Evolutionary conservation across 139 green algal genomes (phyloP).

Genomic region (Micractinium conductrix): DNA sequence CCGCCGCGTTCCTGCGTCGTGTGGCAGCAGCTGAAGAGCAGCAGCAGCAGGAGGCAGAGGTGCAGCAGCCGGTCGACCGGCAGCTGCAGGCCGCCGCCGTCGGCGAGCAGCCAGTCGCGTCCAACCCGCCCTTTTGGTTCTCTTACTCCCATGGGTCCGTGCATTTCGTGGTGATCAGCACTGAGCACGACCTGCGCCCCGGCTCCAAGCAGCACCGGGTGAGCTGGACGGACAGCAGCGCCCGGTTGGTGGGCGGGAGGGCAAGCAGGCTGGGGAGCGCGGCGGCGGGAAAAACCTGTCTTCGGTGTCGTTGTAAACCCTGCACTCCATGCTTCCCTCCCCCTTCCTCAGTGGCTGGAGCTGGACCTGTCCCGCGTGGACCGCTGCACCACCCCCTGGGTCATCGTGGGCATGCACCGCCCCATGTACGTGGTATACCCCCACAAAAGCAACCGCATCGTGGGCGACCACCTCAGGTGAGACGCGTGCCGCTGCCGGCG

Average conservation of each 20-base stretch:
- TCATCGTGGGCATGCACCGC: constrained; percentile 73
- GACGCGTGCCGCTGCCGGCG: background rate
- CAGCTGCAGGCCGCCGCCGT: background rate
- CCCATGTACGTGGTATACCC: constrained; percentile 87
- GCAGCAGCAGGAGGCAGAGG: background rate
- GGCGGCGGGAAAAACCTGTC: no score
- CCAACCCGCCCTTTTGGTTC: constrained; percentile 87
- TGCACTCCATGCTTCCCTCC: background rate
- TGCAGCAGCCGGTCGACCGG: constrained; percentile 7
- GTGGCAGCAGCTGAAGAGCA: constrained; percentile 7
- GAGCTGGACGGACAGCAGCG: background rate
- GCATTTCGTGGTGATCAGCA: constrained; percentile 40
- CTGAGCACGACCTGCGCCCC: constrained; percentile 75
- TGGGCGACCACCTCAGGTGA: constrained; percentile 69
- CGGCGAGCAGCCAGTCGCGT: background rate
- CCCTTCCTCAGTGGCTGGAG: constrained; percentile 65
- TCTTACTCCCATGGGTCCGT: constrained; percentile 50
- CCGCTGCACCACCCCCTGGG: constrained; percentile 78
- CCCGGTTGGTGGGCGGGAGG: no score
- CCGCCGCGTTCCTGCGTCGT: background rate
- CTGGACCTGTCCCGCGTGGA: constrained; percentile 73
- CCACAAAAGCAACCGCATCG: constrained; percentile 77
- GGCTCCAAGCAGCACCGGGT: constrained; percentile 65
- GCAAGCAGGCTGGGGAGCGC: no score
- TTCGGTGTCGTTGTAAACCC: no score